These are phyloP conservation scores for Yamadazyma diddensiae DNA, from an alignment of 1,139 yeast genomes.

Conservation along the genomic window DNA sequence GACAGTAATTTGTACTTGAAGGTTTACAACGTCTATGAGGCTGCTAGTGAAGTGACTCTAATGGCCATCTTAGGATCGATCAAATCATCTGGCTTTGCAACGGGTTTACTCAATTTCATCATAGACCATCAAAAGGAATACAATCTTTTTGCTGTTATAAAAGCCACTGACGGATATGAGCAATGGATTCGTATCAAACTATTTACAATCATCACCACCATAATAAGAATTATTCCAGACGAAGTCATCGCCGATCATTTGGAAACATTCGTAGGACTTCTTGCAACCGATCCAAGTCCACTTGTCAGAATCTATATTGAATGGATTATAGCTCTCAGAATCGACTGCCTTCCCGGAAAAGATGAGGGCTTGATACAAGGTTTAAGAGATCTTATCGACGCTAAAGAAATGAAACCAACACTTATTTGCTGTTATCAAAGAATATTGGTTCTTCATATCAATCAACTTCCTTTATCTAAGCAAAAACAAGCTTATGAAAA, in stretches of 20 bases:
- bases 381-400: slow-evolving; percentile 16
- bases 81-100: slow-evolving; percentile 32
- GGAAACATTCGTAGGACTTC: slow-evolving; percentile 21
- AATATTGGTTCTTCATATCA: slow-evolving; percentile 51
- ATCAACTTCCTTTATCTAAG: slow-evolving; percentile 32
- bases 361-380: slow-evolving; percentile 18
- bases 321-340: slow-evolving; percentile 61
- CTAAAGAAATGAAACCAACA: slow-evolving; percentile 41
- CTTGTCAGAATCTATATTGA: slow-evolving; percentile 70
- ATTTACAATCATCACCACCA: slow-evolving; percentile 48
- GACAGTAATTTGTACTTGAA: slow-evolving; percentile 40
- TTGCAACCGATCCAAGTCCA: slow-evolving; percentile 68
- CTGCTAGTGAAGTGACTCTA: slow-evolving; percentile 50
- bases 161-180: slow-evolving; percentile 63
- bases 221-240: slow-evolving; percentile 24
- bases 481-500: slow-evolving; percentile 20
- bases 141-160: slow-evolving; percentile 47
- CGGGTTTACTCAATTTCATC: slow-evolving; percentile 39
- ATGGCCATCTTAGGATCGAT: slow-evolving; percentile 43
- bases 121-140: slow-evolving; percentile 37
- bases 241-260: slow-evolving; percentile 15
- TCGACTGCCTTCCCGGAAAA: slow-evolving; percentile 20
- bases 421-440: slow-evolving; percentile 61
- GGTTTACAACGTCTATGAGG: slow-evolving; percentile 62
- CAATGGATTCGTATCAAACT: slow-evolving; percentile 63